Base-by-base conservation (phyloP, 495 filamentous ascomycete species). In the Bacidia gigantensis region DNA sequence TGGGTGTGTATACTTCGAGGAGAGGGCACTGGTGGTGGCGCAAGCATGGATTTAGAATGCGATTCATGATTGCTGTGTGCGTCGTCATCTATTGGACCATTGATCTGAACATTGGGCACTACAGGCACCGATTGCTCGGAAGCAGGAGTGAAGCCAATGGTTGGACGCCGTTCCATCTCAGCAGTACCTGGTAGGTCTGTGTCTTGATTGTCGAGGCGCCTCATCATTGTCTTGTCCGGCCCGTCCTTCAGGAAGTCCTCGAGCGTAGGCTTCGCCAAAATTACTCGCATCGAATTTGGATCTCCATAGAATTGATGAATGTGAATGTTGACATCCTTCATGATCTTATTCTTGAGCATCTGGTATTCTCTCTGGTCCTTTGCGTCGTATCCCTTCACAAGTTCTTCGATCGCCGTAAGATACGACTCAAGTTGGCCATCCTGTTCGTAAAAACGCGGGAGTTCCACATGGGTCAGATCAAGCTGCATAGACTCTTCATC, bases 291-390 rank as follows among this genome's bases (percentile, higher is more conserved):
- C 9, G 55, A 53, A 10, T 26, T 51, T 22, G 26, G 43, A 25
- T 48, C 52, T 41, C 52, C 52, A 43, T 60, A 60, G 22, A 60
- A 60, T 35, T 60, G 58, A 50, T 60, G 58, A n/a, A 60, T 40
- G 29, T 60, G 56, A n/a, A 60, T 48, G 17, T 57, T 26, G 26
- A 52, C 50, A 14, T 43, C 21, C 1, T 17, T 51, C 46, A 57
- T 56, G 11, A 60, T 60, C 20, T 42, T 26, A 11, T 18, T 11
- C 14, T 53, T 49, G 12, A 60, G 44, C 3, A 39, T n/a, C 9
- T 55, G 51, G 46, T 58, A 52, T 26, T n/a, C 50, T 10, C 12
- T 41, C 11, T 55, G 58, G 21, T 60, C 55, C 18, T 35, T 41
- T 9, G 48, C 52, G 18, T 52, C 54, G 14, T 52, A 60, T 2